Base-by-base conservation (phyloP, 2,329 filamentous ascomycete species). In the Penicillium digitatum region DNA sequence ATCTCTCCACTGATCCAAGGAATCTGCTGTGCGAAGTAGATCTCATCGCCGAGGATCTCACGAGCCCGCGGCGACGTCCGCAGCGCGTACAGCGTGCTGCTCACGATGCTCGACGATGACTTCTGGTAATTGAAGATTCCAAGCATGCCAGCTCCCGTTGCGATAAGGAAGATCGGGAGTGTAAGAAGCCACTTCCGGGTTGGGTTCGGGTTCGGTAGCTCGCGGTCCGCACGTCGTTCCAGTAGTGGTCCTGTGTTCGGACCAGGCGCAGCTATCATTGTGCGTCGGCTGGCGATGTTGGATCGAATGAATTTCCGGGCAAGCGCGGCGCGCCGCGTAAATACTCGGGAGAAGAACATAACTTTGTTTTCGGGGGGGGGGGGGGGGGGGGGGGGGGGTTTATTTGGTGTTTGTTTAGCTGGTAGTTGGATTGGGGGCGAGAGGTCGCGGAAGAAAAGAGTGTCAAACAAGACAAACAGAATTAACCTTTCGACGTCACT, bases 121-220 rank as follows among this genome's bases (percentile, higher is more conserved):
- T 96, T 96, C 74, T 99, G 93, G 83, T 99, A 97, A 82, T 99
- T 99, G 87, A 99, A 97, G 74, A 99, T 96, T 64, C 88, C 90
- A 57, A 95, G 78, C 62, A 87, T 86, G 62, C 87, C 87, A 52
- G 81, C 79, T 46, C 83, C 82, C 64, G 96, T 84, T 60, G 90
- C 78, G 60, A 82, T 74, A 50, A 87, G 71, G 81, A 97, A 97
- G 71, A 95, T 77, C 51, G 93, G 93, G 32, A 96, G 75, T 1
- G 90, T 90, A 65, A 83, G 82, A 52, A 80, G 71, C 88, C 88
- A 92, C 63, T 81, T 79, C 69, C 84, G 83, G 46, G 68, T 63
- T n/a, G 62, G 61, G 14, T 70, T 64, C 38, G 80, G 66, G 29
- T 73, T 64, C 16, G 81, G 81, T 2, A 83, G 75, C 44, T 74